Evolutionary conservation across 208 protist species (phyloP), one percentile per base, ranked within the genome.

Genomic region (Crithidia bombi): DNA sequence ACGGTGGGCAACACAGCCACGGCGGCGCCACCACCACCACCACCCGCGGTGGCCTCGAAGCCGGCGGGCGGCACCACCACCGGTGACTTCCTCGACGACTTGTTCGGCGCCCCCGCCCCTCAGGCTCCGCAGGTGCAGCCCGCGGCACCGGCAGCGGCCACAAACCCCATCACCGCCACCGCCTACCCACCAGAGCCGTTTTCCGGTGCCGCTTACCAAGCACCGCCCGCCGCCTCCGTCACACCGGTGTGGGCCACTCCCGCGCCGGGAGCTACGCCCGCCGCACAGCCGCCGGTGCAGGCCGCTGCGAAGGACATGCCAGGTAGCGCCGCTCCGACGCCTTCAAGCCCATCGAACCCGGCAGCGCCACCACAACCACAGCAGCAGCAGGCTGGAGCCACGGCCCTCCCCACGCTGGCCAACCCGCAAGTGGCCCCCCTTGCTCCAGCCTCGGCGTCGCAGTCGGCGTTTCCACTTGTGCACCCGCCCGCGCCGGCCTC

Each of bases 71-170:
- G 36, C 38, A 56, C 54, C n/a, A 33, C 50, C 26, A 52, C 56
- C 35, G 73, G 55, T 19, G 73, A 91, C 72, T 64, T 95, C 21
- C 73, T 95, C 10, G 87, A 95, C 55, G 90, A 95, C 74, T 79
- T 95, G 51, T 95, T 95, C 51, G 90, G 90, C 38, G 65, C 62
- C 10, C 57, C 82, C 2, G 47, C 67, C 4, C 67, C 69, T 44
- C 61, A 32, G 25, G 28, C 32, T 15, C 61, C 56, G 41, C 26
- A 56, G 38, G 38, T 47, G 51, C 51, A 69, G 51, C 36, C 62
- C 12, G 30, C 56, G n/a, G 25, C 35, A 2, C 23, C 54, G 33
- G 33, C 54, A 9, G 33, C 38, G 7, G 38, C 26, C 9, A 19
- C 57, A 7, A n/a, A n/a, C n/a, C n/a, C n/a, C n/a, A 38, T 2